Evolutionary conservation across 2,329 filamentous ascomycete species (phyloP), one percentile per base, ranked within the genome.

Genomic region (Claviceps maximensis): DNA sequence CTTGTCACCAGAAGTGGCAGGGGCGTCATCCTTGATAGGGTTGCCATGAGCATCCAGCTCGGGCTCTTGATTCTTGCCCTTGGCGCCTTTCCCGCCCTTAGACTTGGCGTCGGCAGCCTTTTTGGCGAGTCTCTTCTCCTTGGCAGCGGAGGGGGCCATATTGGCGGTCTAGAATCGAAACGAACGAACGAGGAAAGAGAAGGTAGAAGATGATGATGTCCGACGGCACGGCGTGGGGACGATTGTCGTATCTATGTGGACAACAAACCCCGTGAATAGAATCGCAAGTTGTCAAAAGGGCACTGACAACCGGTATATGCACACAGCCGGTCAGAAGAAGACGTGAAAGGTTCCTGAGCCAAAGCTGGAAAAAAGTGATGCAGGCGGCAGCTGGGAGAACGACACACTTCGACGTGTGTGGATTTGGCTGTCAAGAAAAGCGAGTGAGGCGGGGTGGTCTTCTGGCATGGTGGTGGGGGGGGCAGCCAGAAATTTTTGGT

Each of bases 51-150:
- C 81, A 63, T 89, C 84, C 58, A 84, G 72, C 61, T 82, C 67
- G 54, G 77, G 72, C 58, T 85, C 84, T 60, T 91, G 85, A 63
- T 84, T 86, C 66, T 86, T 87, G 58, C 79, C 75, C 73, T 84
- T 86, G 60, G 74, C 74, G 56, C 71, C 84, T 61, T 84, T 79
- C 58, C 82, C 79, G 23, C 84, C 84, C 79, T 91, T 90, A 74
- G 87, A 85, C 71, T 84, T 85, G 69, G 85, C 87, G 49, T 87
- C 75, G 65, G 79, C 81, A 60, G 79, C 80, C 75, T 82, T 83
- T 76, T 84, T 84, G 55, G 82, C 82, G 59, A 85, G 76, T 69
- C 83, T 76, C 75, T 84, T 85, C 62, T 84, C 80, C 71, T 86
- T 86, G 66, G 82, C 82, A 57, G 80, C 73, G 57, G 82, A 85